Base-by-base conservation (phyloP, 495 filamentous ascomycete species). In the Echria macrotheca region DNA sequence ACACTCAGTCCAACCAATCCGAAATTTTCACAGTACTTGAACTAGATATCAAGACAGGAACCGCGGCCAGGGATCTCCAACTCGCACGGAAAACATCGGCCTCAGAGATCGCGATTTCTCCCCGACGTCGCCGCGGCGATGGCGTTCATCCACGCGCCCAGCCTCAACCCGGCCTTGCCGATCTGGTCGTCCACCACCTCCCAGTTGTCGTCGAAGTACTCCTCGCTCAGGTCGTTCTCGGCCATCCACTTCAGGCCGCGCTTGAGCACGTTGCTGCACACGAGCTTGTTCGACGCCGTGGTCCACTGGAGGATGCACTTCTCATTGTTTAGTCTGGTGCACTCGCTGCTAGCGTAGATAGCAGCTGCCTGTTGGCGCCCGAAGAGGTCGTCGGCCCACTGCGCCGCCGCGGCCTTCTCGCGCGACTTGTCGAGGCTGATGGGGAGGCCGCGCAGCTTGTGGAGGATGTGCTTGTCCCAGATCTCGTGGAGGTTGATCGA, bases 141-240 rank as follows among this genome's bases (percentile, higher is more conserved):
- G 15, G 38, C 53, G 43, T 55, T 55, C 53, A 55, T 50, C 53
- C 53, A 55, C 5, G 46, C 53, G n/a, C 47, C 53, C 23, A 50
- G 18, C 41, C 53, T 45, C 4, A 45, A 8, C 28, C 53, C 53
- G 1, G 53, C 53, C 35, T 55, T 55, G 22, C 29, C 47, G 12
- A 55, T 42, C 47, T 50, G 53, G 4, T 8, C 23, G 7, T 50
- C 33, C 15, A 47, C 41, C 4, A 55, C n/a, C 32, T 36, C n/a
- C 15, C n/a, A 32, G 25, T 55, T 55, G 24, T 55, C 53, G 5
- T 55, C 33, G 23, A 32, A 55, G 25, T 55, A 55, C 33, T 47
- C 53, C 32, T 36, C 26, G 42, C 46, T 50, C 53, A 55, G 47
- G 36, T 55, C 53, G 22, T 55, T 23, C 4, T 8, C 28, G 19